phyloP scores from a whole-genome alignment of 331 rosid genomes.

The Phaseolus coccineus region DNA sequence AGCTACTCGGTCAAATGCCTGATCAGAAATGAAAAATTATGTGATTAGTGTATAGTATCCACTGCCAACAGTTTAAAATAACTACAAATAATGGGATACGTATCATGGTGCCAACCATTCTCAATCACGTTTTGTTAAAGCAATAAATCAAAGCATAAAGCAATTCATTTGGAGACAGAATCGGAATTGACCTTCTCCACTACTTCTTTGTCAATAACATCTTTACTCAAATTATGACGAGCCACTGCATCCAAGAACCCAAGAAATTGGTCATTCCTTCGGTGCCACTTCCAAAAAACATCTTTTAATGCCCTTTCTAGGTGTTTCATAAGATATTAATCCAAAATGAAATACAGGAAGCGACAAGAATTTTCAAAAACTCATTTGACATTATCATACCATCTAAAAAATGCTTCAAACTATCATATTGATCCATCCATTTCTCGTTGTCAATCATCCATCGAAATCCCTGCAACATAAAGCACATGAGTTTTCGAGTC shows the following conservation, averaged over 20 bases:
- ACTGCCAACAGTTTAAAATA: slow-evolving; percentile 33
- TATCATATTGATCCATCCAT: slow-evolving; percentile 84
- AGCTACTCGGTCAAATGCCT: slow-evolving; percentile 96
- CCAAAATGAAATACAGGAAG: slow-evolving; percentile 18
- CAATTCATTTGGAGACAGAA: too few relatives aligned
- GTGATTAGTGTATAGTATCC: slow-evolving; percentile 31
- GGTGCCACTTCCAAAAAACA: too few relatives aligned
- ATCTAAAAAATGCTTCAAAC: slow-evolving; percentile 84
- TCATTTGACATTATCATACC: slow-evolving; percentile 57
- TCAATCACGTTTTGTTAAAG: too few relatives aligned
- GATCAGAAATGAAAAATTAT: slow-evolving; percentile 39
- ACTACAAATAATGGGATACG: too few relatives aligned
- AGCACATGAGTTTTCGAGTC: slow-evolving; percentile 17
- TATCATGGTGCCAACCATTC: too few relatives aligned
- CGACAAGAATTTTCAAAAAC: background rate
- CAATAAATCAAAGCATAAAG: too few relatives aligned
- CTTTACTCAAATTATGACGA: slow-evolving; percentile 66
- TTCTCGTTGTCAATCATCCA: slow-evolving; percentile 86
- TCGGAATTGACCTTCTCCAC: slow-evolving; percentile 67
- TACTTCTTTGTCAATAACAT: slow-evolving; percentile 78
- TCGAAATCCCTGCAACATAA: slow-evolving; percentile 71
- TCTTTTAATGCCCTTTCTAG: too few relatives aligned
- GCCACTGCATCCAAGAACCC: slow-evolving; percentile 64
- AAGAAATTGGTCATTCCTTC: background rate
- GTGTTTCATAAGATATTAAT: background rate